Evolutionary conservation across 306 rosid genomes (phyloP).

Genomic region (Coriaria nepalensis): DNA sequence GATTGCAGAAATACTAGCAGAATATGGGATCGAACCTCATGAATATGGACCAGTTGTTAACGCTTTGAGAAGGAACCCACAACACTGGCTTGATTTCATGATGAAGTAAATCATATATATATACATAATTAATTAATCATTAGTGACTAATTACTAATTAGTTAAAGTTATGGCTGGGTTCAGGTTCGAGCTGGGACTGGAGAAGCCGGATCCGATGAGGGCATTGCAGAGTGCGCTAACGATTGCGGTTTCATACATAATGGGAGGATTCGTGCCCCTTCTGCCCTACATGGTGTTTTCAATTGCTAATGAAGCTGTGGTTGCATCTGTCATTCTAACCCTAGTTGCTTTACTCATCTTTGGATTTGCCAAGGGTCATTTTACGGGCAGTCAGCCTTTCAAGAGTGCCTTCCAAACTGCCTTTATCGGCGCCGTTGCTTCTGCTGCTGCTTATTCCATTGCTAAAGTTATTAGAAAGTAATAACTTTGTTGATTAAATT

Average conservation of each 20-base stretch:
- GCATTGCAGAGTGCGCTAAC: slow-evolving; percentile 77
- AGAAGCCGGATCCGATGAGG: slow-evolving; percentile 88
- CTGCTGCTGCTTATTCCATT: slow-evolving; percentile 72
- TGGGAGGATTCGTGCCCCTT: slow-evolving; percentile 73
- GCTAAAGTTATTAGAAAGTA: slow-evolving; percentile 50
- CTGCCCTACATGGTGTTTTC: slow-evolving; percentile 58
- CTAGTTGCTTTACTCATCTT: slow-evolving; percentile 52
- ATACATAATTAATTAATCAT: too few species aligned
- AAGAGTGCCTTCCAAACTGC: slow-evolving; percentile 74
- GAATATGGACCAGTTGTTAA: slow-evolving; percentile 63
- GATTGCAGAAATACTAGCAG: slow-evolving; percentile 33
- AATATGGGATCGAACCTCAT: slow-evolving; percentile 33
- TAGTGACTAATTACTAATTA: too few species aligned
- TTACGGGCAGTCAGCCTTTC: slow-evolving; percentile 62
- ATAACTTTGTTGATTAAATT: background rate
- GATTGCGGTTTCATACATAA: slow-evolving; percentile 56
- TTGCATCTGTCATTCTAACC: slow-evolving; percentile 52
- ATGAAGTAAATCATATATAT: slow-evolving; percentile 49
- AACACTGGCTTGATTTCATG: slow-evolving; percentile 98
- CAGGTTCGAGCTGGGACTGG: slow-evolving; percentile 88
- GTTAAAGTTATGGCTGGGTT: background rate
- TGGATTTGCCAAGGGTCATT: slow-evolving; percentile 75
- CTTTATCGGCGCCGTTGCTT: slow-evolving; percentile 72
- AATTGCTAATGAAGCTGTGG: slow-evolving; percentile 42
- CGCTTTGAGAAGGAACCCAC: slow-evolving; percentile 75